These are phyloP conservation scores for Pisolithus microcarpus DNA, from an alignment of 768 basidiomycete genomes.

Conservation along the genomic window DNA sequence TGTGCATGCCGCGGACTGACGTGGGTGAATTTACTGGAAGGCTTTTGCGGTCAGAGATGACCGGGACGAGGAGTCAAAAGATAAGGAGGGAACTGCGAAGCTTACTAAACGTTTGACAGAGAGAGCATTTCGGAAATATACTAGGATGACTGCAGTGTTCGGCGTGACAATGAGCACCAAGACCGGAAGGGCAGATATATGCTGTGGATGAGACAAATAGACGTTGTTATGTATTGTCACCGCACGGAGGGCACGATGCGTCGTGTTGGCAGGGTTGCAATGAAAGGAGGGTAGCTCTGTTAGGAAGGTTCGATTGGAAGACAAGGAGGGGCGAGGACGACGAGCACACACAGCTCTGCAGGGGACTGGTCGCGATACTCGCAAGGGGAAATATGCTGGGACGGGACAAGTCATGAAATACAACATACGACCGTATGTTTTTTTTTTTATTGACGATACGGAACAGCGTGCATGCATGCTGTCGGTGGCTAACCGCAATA, in stretches of 20 bases:
- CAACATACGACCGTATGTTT: not conserved
- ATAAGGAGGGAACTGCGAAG: not conserved
- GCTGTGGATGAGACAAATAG: not conserved
- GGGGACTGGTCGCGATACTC: too few species aligned
- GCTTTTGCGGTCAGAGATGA: conserved; percentile 1
- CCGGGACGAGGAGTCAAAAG: not conserved
- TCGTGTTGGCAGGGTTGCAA: not conserved
- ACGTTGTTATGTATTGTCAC: not conserved
- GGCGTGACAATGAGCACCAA: not conserved
- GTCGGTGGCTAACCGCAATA: not conserved
- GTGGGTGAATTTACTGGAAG: conserved; percentile 1
- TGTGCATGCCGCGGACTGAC: conserved; percentile 7
- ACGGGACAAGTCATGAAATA: too few species aligned
- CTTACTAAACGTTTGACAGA: not conserved
- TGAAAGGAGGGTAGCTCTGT: not conserved
- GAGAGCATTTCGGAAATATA: not conserved
- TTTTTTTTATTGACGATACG: not conserved
- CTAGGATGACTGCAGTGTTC: not conserved
- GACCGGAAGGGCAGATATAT: not conserved
- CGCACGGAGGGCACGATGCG: not conserved
- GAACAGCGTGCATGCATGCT: not conserved
- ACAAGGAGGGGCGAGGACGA: not conserved
- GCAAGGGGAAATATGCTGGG: too few species aligned
- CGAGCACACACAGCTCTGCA: too few species aligned
- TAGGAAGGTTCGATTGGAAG: not conserved